Evolutionary conservation across 306 rosid species (phyloP).

Genomic region (Cucurbita argyrosperma): DNA sequence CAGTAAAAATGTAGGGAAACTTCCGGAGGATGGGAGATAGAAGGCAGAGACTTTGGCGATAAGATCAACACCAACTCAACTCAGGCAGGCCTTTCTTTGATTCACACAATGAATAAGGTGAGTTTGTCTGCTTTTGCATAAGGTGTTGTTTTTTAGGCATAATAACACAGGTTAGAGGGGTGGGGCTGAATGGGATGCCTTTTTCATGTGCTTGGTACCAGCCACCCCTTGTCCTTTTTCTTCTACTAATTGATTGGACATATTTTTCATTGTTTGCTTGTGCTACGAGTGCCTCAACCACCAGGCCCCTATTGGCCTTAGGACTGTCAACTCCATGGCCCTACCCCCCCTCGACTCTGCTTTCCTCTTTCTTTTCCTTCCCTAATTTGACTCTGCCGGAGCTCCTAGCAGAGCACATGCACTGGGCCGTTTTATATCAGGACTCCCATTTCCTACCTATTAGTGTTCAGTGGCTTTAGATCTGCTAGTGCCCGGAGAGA

Average conservation of each 20-base stretch:
- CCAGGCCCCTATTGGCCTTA: background rate
- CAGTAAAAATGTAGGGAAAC: background rate
- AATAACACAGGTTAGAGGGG: background rate
- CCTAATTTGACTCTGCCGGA: background rate
- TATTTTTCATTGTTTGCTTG: background rate
- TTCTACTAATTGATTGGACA: background rate
- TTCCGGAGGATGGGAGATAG: background rate
- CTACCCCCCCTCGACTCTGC: background rate
- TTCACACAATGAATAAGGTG: background rate
- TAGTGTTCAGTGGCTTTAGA: background rate
- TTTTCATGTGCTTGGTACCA: conserved; percentile 3
- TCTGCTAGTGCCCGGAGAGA: background rate
- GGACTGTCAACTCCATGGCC: background rate
- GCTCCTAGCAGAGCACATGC: background rate
- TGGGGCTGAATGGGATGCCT: background rate
- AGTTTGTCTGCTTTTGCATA: background rate
- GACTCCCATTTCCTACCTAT: background rate
- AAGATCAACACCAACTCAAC: background rate
- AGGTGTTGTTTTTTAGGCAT: background rate
- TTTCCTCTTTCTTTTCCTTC: no score
- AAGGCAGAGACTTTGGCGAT: background rate
- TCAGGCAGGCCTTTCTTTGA: background rate
- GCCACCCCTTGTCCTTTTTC: background rate
- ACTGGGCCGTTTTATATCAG: background rate
- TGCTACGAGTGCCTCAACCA: background rate